Base-by-base conservation (phyloP, 768 basidiomycete species). In the Trametes meyenii region DNA sequence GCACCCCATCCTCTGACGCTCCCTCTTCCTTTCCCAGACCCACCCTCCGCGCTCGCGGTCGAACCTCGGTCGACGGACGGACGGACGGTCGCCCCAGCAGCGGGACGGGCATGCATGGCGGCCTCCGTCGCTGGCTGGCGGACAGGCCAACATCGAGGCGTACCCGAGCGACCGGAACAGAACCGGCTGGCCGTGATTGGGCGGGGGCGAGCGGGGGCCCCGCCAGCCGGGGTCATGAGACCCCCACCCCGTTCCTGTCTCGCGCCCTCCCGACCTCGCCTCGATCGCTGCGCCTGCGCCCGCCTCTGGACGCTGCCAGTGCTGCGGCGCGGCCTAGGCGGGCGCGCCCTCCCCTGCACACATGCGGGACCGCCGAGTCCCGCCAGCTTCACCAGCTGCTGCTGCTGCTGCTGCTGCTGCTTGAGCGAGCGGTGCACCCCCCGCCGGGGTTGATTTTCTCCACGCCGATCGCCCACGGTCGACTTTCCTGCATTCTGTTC, bases 281-380 rank as follows among this genome's bases (percentile, higher is more conserved):
- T n/a, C 50, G 58, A 60, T 60, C 43, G 40, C 39, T 36, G 50
- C 50, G 42, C 58, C 35, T 50, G 16, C 50, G 19, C 40, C 43
- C 49, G 50, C 50, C 42, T 40, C 35, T 44, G n/a, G 39, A 50
- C 23, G 13, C n/a, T 33, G 49, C 46, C 2, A 21, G 42, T 52
- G 46, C 50, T 17, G 14, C 29, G 23, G 24, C 16, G 7, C 2
- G 29, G 39, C 51, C 23, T 53, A 36, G 39, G 23, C 52, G 50
- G 19, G 12, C 12, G 2, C 46, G 17, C 44, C 10, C 21, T 21
- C 1, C n/a, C 24, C 29, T 33, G 16, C 35, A 6, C 10, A 19
- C 29, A 16, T 19, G 46, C 26, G n/a, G 24, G 42, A 17, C 51
- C 23, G 21, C 17, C 17, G 3, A 19, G 29, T 29, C 52, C 52